These are phyloP conservation scores for Sphaerostilbella broomeana DNA, from an alignment of 2,329 filamentous ascomycete species.

Conservation along the genomic window DNA sequence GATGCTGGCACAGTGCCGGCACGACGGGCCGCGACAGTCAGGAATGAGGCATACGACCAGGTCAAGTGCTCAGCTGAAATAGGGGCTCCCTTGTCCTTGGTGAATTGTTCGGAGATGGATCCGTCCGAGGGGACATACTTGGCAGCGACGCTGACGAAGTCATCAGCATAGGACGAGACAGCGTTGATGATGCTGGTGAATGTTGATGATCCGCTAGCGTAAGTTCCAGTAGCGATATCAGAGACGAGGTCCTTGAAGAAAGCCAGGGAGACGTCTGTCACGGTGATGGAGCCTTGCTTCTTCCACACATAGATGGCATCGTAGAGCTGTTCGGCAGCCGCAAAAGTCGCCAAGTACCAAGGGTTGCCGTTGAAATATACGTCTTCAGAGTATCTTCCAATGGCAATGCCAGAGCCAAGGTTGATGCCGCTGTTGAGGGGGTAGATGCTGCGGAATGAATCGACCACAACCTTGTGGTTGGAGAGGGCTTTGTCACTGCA, in stretches of 20 bases:
- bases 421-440: constrained; percentile 59
- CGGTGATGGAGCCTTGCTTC: constrained; percentile 52
- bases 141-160: constrained; percentile 55
- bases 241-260: constrained; percentile 66
- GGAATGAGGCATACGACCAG: constrained; percentile 67
- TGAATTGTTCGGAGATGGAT: constrained; percentile 62
- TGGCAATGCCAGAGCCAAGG: constrained; percentile 51
- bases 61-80: constrained; percentile 62
- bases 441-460: constrained; percentile 69
- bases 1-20: constrained; percentile 48
- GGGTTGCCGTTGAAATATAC: constrained; percentile 72
- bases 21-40: constrained; percentile 55
- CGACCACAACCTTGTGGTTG: constrained; percentile 69
- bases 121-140: constrained; percentile 57
- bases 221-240: constrained; percentile 55
- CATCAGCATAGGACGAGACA: constrained; percentile 51
- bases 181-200: constrained; percentile 53
- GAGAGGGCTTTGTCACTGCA: constrained; percentile 63
- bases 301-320: constrained; percentile 69
- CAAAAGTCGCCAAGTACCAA: constrained; percentile 72
- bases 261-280: constrained; percentile 56
- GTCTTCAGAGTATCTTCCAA: constrained; percentile 67
- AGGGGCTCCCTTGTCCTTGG: constrained; percentile 44
- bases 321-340: constrained; percentile 74
- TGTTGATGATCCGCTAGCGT: constrained; percentile 38